Evolutionary conservation across 495 filamentous ascomycete species (phyloP), one percentile per base, ranked within the genome.

Genomic region (Penicillium steckii): DNA sequence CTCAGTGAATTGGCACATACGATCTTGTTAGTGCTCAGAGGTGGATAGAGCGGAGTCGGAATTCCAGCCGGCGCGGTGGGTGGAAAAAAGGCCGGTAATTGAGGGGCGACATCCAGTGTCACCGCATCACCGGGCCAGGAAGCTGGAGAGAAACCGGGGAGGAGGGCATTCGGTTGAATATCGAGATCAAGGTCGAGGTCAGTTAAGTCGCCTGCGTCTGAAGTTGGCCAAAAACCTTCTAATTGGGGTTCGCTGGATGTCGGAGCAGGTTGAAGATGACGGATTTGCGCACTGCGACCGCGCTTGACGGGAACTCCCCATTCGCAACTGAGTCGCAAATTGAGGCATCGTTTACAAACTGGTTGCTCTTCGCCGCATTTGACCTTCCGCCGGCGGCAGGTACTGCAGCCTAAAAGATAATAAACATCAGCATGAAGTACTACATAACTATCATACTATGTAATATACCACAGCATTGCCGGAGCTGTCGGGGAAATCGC

Each of bases 291-390:
- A 37, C 61, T 57, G 22, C 64, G 62, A 41, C 56, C 65, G 42
- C 64, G 64, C 49, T 66, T 67, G 23, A 72, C 62, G 4, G 65
- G 61, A 21, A 67, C 50, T 8, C 68, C 72, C 72, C 72, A 75
- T 54, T 76, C 72, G 22, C 67, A 70, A 27, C 52, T 53, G 12
- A 72, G 62, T 10, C 56, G 65, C 27, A 70, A 44, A 8, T 66
- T 60, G 32, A 46, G 32, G 52, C 79, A 82, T 27, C 75, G 73
- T 22, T 64, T 63, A 55, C 79, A 82, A 4, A 77, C 50, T 2
- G 79, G 79, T 37, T 68, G 75, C 55, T 69, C 66, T 64, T 82
- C 79, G 46, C 78, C 79, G 53, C 79, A 82, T 62, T 80, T 79
- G 10, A 82, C 74, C 52, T 82, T 82, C 29, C 79, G 72, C 52